phyloP scores from a whole-genome alignment of 192 early-diverging fungal species.

The Backusella luteola region DNA sequence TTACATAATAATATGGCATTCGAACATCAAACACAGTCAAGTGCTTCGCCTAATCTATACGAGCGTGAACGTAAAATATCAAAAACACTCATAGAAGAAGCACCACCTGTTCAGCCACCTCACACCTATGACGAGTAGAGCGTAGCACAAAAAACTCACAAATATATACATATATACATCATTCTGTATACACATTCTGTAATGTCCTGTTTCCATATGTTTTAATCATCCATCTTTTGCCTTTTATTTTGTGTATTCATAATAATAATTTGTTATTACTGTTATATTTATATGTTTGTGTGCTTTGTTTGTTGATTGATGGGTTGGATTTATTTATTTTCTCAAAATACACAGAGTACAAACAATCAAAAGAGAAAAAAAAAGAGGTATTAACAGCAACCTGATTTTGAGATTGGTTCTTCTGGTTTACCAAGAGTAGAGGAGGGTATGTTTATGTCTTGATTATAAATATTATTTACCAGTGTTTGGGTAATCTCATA shows the following conservation, averaged over 20 bases:
- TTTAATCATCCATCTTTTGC: neutral
- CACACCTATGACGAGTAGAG: conserved; percentile 7
- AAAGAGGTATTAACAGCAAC: conserved; percentile 7
- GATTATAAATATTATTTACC: conserved; percentile 28
- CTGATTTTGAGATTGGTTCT: neutral
- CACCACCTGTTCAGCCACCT: conserved; percentile 3
- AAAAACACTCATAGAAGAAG: conserved; percentile 1
- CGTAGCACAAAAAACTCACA: neutral
- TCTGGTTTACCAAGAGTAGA: neutral
- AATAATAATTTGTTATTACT: neutral
- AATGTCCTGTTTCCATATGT: neutral
- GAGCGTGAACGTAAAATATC: neutral
- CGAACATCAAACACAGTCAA: neutral
- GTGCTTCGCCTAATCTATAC: neutral
- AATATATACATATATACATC: neutral
- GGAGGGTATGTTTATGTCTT: conserved; percentile 4
- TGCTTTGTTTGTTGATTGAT: neutral
- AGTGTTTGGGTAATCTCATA: conserved; percentile 48
- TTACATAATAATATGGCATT: neutral
- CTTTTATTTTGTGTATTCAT: neutral
- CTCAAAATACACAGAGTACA: neutral
- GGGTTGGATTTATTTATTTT: neutral
- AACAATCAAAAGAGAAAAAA: conserved; percentile 5
- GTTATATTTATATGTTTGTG: neutral
- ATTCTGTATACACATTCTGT: neutral